A percentile compares a stretch with the other conserved stretches of the same genome.
Conservation (phyloP, 305 asterid species). For the Withania somnifera region DNA sequence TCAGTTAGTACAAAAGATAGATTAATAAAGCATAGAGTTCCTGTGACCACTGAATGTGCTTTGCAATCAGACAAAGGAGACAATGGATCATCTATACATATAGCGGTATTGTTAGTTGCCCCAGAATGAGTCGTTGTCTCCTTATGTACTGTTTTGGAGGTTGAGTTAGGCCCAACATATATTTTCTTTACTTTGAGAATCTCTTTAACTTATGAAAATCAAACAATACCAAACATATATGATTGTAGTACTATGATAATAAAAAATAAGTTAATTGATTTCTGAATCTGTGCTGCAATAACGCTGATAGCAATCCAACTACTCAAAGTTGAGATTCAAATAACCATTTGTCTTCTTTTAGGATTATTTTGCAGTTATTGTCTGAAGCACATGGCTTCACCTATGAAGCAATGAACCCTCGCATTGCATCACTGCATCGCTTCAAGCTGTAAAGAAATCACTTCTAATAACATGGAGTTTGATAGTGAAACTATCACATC, state of each 20-base stretch:
- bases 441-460: neutral
- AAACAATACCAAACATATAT: neutral
- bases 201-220: neutral
- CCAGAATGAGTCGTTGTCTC: too few species aligned
- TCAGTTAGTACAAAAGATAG: too few species aligned
- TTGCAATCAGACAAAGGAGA: too few species aligned
- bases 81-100: too few species aligned
- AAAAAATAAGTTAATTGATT: neutral
- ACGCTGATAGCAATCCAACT: neutral
- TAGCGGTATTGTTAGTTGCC: too few species aligned
- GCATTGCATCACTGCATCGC: neutral
- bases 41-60: too few species aligned
- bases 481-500: neutral
- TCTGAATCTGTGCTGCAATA: neutral
- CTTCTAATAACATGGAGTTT: neutral
- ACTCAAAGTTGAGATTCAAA: neutral
- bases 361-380: neutral
- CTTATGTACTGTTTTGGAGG: too few species aligned
- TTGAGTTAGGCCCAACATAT: too few species aligned
- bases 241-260: neutral
- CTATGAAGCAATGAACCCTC: neutral
- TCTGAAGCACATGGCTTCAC: neutral
- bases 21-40: too few species aligned
- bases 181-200: too few species aligned
- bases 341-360: neutral